Evolutionary conservation across 257 asterid species (phyloP), one percentile per base, ranked within the genome.

Genomic region (Ballota nigra): DNA sequence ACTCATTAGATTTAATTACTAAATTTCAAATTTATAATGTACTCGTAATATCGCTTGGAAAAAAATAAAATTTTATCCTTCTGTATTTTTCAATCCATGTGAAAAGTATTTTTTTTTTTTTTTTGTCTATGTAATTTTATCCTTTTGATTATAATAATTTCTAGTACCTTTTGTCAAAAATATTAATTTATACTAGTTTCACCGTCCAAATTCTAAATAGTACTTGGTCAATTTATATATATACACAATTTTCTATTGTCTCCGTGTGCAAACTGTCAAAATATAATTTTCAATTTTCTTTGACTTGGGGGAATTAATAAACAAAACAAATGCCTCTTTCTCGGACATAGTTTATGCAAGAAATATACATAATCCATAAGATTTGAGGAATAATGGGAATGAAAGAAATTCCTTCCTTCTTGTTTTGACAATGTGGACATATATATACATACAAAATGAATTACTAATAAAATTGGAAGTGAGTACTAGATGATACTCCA

Each of bases 361-460:
- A 38, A 47, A 53, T 63, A 63, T 69, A 24, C 41, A 26, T 36
- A 59, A 24, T 19, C 16, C 24, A 62, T 19, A 3, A 40, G 45
- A 10, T 29, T 68, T 63, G 72, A 57, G 66, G 36, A 49, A 28
- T 73, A 36, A 64, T 64, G 72, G 55, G 73, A 73, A 76, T 76
- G 67, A 18, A 67, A 56, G 43, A 66, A 60, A 58, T 58, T 66
- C 74, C 59, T 63, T 74, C 70, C 65, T 77, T 67, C 78, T 74
- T 53, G n/a, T 75, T 66, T 81, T 71, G 83, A 81, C 29, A 65
- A 45, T 68, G 15, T 63, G 58, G 63, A 69, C 71, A 75, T 31
- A 41, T 4, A 31, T 24, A 28, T 61, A 5, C 11, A 71, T 20
- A 51, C 58, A 55, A 60, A 29, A 71, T 43, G 1, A 68, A 33